phyloP scores from a whole-genome alignment of 2,329 filamentous ascomycete species.

The Helminthosporium solani region DNA sequence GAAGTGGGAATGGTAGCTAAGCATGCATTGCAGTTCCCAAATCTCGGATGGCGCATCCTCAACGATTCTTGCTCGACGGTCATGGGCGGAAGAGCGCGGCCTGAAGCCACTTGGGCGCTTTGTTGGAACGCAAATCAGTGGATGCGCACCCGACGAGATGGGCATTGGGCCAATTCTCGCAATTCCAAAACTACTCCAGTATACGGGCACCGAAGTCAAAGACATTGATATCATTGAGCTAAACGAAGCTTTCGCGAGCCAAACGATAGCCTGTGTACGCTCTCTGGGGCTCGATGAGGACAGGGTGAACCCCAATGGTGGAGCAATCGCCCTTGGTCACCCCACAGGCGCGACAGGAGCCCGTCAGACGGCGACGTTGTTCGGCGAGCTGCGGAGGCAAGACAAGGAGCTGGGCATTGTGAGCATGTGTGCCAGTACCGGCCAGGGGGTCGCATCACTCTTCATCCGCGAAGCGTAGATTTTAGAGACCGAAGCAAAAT shows the following conservation, averaged over 20 bases:
- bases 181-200: constrained; percentile 76
- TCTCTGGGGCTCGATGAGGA: constrained; percentile 65
- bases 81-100: constrained; percentile 78
- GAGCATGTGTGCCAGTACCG: constrained; percentile 69
- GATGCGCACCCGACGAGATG: constrained; percentile 92
- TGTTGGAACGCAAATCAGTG: constrained; percentile 85
- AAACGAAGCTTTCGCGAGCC: constrained; percentile 96
- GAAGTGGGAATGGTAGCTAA: background rate
- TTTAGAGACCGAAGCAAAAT: no score
- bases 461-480: constrained; percentile 31
- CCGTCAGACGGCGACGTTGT: constrained; percentile 78
- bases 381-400: constrained; percentile 66
- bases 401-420: constrained; percentile 79
- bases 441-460: constrained; percentile 33
- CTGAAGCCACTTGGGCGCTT: constrained; percentile 93
- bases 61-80: constrained; percentile 87
- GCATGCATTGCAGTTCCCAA: constrained; percentile 64
- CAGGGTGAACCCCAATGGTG: constrained; percentile 80
- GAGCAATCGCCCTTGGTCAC: constrained; percentile 80
- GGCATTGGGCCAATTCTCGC: constrained; percentile 77
- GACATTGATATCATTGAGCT: constrained; percentile 90
- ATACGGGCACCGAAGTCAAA: constrained; percentile 72
- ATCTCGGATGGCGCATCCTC: constrained; percentile 92
- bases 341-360: constrained; percentile 74
- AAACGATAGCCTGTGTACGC: constrained; percentile 85